Evolutionary conservation across 106 monocot genomes (phyloP).

Genomic region (Xerophyta viscosa): DNA sequence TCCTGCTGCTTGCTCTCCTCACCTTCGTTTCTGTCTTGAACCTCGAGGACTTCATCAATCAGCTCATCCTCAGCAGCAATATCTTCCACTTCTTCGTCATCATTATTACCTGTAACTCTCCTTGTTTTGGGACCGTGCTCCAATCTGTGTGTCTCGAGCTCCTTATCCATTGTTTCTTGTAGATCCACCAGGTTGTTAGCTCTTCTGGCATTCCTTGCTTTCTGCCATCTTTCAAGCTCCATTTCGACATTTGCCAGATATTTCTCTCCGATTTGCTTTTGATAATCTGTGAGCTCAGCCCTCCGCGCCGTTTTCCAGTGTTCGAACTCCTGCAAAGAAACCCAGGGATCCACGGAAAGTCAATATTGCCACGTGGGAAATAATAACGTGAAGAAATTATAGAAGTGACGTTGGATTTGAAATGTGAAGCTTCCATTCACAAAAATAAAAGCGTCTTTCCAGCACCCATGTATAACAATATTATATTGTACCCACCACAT

Average conservation of each 20-base stretch:
- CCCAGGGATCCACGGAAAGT: no score
- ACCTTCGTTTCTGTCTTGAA: slow-evolving; percentile 34
- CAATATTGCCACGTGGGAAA: no score
- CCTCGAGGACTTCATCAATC: slow-evolving; percentile 82
- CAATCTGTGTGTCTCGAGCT: slow-evolving; percentile 83
- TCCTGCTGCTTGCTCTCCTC: slow-evolving; percentile 33
- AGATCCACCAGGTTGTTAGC: slow-evolving; percentile 40
- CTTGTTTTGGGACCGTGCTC: slow-evolving; percentile 88
- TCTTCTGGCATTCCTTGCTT: slow-evolving; percentile 57
- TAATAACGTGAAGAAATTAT: neutral
- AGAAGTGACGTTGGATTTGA: no score
- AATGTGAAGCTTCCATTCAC: no score
- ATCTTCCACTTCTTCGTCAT: slow-evolving; percentile 84
- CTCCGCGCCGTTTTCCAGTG: slow-evolving; percentile 80
- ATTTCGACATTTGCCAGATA: slow-evolving; percentile 59
- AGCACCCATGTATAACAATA: no score
- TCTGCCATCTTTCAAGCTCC: slow-evolving; percentile 61
- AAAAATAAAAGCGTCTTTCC: no score
- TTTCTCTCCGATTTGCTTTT: slow-evolving; percentile 65
- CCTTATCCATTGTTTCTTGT: slow-evolving; percentile 94
- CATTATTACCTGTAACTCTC: slow-evolving; percentile 52
- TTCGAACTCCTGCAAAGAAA: slow-evolving; percentile 35
- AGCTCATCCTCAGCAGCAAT: slow-evolving; percentile 75
- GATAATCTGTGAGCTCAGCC: slow-evolving; percentile 71
- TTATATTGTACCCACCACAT: no score